These are phyloP conservation scores for Ophioceras dolichostomum DNA, from an alignment of 2,329 filamentous ascomycete species.

Conservation along the genomic window DNA sequence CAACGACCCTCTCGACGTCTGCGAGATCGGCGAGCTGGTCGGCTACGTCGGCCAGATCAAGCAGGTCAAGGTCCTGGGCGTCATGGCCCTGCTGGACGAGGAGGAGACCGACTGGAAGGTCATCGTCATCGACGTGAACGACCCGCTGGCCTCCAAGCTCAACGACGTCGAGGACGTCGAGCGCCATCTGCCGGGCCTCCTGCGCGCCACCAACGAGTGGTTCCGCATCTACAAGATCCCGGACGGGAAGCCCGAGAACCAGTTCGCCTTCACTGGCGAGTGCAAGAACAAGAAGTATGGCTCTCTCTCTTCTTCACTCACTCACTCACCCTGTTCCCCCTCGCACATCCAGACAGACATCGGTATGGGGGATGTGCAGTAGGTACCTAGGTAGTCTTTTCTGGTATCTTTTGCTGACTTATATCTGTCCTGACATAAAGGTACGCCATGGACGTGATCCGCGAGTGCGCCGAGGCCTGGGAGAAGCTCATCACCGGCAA, in stretches of 20 bases:
- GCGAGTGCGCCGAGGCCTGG: slow-evolving; percentile 95
- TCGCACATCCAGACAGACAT: too few species aligned
- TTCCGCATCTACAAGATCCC: slow-evolving; percentile 99
- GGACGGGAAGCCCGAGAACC: slow-evolving; percentile 99
- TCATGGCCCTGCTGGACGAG: slow-evolving; percentile 98
- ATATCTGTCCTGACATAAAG: slow-evolving; percentile 33
- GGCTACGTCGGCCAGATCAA: slow-evolving; percentile 94
- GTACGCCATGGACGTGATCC: slow-evolving; percentile 90
- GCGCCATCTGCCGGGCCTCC: slow-evolving; percentile 89
- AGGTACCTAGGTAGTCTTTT: too few species aligned
- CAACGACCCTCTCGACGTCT: slow-evolving; percentile 98
- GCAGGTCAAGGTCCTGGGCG: slow-evolving; percentile 98
- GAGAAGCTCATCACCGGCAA: slow-evolving; percentile 91
- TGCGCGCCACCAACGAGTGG: slow-evolving; percentile 99
- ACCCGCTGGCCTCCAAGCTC: slow-evolving; percentile 90
- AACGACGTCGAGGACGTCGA: slow-evolving; percentile 99
- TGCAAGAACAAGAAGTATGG: slow-evolving; percentile 97
- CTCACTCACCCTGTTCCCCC: background rate
- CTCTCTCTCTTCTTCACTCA: background rate
- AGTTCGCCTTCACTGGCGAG: slow-evolving; percentile 99
- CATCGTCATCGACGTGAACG: slow-evolving; percentile 97
- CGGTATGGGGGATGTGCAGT: too few species aligned
- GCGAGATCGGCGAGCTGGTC: slow-evolving; percentile 98
- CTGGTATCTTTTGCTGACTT: too few species aligned
- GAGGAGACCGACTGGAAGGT: slow-evolving; percentile 99